These are phyloP conservation scores for Pseudogymnoascus sp. DNA, from an alignment of 2,329 filamentous ascomycete species.

Conservation along the genomic window DNA sequence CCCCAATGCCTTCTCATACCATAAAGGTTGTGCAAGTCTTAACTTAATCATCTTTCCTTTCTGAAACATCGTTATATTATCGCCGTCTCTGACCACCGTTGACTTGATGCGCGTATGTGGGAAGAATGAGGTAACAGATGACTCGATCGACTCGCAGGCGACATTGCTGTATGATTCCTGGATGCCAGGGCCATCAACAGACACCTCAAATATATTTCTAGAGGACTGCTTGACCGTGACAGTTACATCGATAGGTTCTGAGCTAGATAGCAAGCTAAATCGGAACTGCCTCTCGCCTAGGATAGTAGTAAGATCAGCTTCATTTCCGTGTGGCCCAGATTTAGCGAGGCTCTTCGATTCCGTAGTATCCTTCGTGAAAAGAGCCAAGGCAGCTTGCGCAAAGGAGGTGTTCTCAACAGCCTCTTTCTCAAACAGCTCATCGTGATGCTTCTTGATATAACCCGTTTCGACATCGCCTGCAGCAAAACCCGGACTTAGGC, in stretches of 20 bases:
- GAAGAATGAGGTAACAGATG: constrained; percentile 65
- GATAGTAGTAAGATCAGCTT: constrained; percentile 44
- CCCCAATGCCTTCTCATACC: constrained; percentile 83
- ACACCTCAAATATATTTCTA: constrained; percentile 33
- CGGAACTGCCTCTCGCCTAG: constrained; percentile 22
- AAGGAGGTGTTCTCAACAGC: constrained; percentile 65
- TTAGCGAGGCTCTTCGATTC: constrained; percentile 11
- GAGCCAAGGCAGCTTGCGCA: constrained; percentile 76
- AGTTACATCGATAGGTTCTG: constrained; percentile 11
- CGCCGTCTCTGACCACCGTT: constrained; percentile 60
- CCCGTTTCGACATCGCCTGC: constrained; percentile 88
- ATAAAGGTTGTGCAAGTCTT: constrained; percentile 55
- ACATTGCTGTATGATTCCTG: constrained; percentile 31
- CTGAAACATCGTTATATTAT: constrained; percentile 72
- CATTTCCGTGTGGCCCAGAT: constrained; percentile 38
- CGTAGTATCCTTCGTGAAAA: constrained; percentile 46
- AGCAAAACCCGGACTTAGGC: constrained; percentile 73
- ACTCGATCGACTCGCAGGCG: constrained; percentile 41
- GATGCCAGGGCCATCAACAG: constrained; percentile 41
- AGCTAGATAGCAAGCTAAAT: constrained; percentile 15
- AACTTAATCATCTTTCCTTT: constrained; percentile 54
- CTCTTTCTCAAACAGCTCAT: constrained; percentile 65
- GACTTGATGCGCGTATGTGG: constrained; percentile 72
- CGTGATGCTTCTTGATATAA: constrained; percentile 84
- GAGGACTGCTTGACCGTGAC: constrained; percentile 26